Conservation (phyloP, 225 moss, liverwort and hornwort species). For the Takakia lepidozioides region DNA sequence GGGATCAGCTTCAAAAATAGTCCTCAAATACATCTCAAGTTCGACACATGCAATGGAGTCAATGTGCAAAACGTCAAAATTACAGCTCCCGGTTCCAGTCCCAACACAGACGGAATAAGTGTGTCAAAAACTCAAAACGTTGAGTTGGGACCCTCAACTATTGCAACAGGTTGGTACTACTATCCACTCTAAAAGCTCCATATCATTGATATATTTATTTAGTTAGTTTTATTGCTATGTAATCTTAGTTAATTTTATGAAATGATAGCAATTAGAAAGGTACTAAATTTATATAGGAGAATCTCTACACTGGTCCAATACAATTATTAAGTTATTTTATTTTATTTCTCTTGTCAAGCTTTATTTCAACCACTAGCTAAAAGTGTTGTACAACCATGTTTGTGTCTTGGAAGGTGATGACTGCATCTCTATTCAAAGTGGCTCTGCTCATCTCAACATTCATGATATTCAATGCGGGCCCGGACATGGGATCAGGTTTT, state of each 20-base stretch:
- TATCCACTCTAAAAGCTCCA: too few relatives aligned
- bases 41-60: slow-evolving; percentile 47
- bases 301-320: slow-evolving; percentile 2
- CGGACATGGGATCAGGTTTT: slow-evolving; percentile 51
- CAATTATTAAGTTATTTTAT: background rate
- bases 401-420: slow-evolving; percentile 30
- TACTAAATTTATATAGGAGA: slow-evolving; percentile 1
- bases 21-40: slow-evolving; percentile 56
- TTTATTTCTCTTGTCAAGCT: slow-evolving; percentile 3
- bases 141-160: slow-evolving; percentile 47
- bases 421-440: slow-evolving; percentile 50
- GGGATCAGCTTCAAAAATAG: slow-evolving; percentile 51
- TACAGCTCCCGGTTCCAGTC: slow-evolving; percentile 38
- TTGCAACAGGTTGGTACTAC: slow-evolving; percentile 61
- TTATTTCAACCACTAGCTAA: background rate
- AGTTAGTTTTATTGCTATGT: background rate
- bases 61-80: slow-evolving; percentile 38
- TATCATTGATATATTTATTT: too few relatives aligned
- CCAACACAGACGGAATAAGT: slow-evolving; percentile 52
- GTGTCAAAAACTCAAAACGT: slow-evolving; percentile 50
- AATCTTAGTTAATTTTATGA: background rate
- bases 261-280: too few relatives aligned
- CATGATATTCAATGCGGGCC: too few relatives aligned
- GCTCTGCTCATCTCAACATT: slow-evolving; percentile 51
- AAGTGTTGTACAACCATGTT: background rate